Percentiles rank a stretch among this genome's conserved stretches.
phyloP scores from a whole-genome alignment of 805 yeast genomes.

The Yamadazyma sp. region DNA sequence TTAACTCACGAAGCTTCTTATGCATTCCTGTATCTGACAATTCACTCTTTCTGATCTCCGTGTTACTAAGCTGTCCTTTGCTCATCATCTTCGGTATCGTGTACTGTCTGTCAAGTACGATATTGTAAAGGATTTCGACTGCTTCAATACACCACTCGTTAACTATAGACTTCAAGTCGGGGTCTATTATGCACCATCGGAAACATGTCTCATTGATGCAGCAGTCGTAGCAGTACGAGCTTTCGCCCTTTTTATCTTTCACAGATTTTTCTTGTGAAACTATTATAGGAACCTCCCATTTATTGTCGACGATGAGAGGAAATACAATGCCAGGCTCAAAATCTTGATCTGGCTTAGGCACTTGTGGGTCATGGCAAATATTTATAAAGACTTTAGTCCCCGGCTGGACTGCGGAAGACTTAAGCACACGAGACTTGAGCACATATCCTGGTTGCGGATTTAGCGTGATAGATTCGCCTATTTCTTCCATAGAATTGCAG shows the following conservation, averaged over 20 bases:
- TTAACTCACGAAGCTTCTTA: slow-evolving; percentile 31
- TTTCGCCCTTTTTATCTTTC: slow-evolving; percentile 67
- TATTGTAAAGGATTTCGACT: slow-evolving; percentile 53
- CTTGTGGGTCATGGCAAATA: slow-evolving; percentile 62
- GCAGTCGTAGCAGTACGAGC: slow-evolving; percentile 74
- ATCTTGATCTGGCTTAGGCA: slow-evolving; percentile 58
- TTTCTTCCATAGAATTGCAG: slow-evolving; percentile 19
- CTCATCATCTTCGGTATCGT: slow-evolving; percentile 67
- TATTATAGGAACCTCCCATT: slow-evolving; percentile 86
- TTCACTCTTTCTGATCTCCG: slow-evolving; percentile 47
- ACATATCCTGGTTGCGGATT: slow-evolving; percentile 72
- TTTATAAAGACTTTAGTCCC: slow-evolving; percentile 73
- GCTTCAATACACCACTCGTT: slow-evolving; percentile 86
- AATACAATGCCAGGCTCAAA: slow-evolving; percentile 61
- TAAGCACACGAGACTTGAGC: slow-evolving; percentile 56
- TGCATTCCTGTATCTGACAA: slow-evolving; percentile 37
- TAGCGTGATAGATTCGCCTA: slow-evolving; percentile 22
- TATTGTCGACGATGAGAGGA: slow-evolving; percentile 61
- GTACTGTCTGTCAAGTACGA: slow-evolving; percentile 61
- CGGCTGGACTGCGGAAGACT: slow-evolving; percentile 23
- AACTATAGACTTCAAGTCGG: slow-evolving; percentile 61
- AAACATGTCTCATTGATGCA: slow-evolving; percentile 65
- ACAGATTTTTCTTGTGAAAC: slow-evolving; percentile 58
- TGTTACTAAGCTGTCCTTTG: slow-evolving; percentile 60
- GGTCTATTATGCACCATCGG: slow-evolving; percentile 58